Evolutionary conservation across 345 rosid species (phyloP).

Genomic region (Clarkia xantiana): DNA sequence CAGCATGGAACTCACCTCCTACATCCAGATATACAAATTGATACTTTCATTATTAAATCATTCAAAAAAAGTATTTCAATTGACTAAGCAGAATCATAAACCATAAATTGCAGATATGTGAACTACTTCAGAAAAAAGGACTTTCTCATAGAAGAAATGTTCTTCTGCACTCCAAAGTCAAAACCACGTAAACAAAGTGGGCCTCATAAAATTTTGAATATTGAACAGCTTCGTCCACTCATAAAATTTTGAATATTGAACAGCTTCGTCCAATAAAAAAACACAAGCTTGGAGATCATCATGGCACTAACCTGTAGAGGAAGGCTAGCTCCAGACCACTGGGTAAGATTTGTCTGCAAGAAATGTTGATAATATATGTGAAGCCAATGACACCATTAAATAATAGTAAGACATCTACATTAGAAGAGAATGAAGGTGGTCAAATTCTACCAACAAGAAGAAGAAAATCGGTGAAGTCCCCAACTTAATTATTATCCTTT

Average conservation of each 20-base stretch:
- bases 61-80: too few species aligned
- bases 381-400: neutral
- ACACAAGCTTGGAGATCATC: neutral
- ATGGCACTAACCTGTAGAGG: slow-evolving; percentile 71
- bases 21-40: slow-evolving; percentile 4
- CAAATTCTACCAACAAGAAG: neutral
- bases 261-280: too few species aligned
- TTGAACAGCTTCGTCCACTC: too few species aligned
- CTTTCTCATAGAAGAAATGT: too few species aligned
- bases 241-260: too few species aligned
- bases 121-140: too few species aligned
- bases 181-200: too few species aligned
- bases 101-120: too few species aligned
- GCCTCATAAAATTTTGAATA: too few species aligned
- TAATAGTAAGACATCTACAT: neutral
- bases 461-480: neutral
- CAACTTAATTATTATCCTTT: neutral
- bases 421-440: neutral
- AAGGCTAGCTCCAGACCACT: slow-evolving; percentile 90
- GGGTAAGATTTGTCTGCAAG: slow-evolving; percentile 83
- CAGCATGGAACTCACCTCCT: slow-evolving; percentile 88
- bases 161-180: too few species aligned
- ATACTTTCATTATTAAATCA: too few species aligned
- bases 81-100: too few species aligned
- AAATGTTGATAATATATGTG: neutral